Evolutionary conservation across 2,329 filamentous ascomycete genomes (phyloP).

Genomic region (Colletotrichum zoysiae): DNA sequence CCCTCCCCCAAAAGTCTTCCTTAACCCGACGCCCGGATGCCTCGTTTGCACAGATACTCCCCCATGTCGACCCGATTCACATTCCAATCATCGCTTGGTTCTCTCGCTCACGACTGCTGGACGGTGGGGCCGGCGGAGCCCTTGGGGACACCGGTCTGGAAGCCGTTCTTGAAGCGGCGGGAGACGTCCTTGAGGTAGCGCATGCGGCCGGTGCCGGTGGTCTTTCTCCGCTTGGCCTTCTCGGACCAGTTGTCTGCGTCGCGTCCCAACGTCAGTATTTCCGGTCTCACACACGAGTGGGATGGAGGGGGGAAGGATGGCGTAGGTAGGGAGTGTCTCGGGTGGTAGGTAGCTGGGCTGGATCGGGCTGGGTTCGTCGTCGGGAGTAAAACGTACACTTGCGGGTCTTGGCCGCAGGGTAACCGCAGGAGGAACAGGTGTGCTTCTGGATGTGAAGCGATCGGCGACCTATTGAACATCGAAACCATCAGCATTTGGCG

Average conservation of each 20-base stretch:
- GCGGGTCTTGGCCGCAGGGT: conserved; percentile 95
- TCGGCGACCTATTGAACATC: conserved; percentile 77
- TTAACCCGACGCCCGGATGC: conserved; percentile 29
- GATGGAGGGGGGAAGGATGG: not conserved
- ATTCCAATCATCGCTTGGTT: conserved; percentile 48
- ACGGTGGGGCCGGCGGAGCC: conserved; percentile 75
- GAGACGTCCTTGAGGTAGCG: conserved; percentile 93
- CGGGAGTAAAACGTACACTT: conserved; percentile 84
- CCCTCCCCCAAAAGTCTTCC: conserved; percentile 5
- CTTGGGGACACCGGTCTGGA: conserved; percentile 91
- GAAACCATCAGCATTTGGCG: conserved; percentile 14
- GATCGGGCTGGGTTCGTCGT: conserved; percentile 22
- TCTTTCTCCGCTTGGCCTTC: conserved; percentile 99
- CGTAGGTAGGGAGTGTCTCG: conserved; percentile 1
- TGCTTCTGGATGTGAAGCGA: conserved; percentile 99
- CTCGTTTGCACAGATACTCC: conserved; percentile 38
- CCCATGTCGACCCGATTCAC: conserved; percentile 41
- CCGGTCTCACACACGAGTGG: not conserved
- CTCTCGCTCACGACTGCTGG: conserved; percentile 52
- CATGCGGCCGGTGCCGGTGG: conserved; percentile 96
- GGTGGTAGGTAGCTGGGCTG: not conserved
- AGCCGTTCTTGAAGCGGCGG: conserved; percentile 97
- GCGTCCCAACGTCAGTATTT: conserved; percentile 31
- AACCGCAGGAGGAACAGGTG: conserved; percentile 95
- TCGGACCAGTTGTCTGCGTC: conserved; percentile 96